Evolutionary conservation across 1,139 yeast species (phyloP).

Genomic region (Geotrichum carabidarum): DNA sequence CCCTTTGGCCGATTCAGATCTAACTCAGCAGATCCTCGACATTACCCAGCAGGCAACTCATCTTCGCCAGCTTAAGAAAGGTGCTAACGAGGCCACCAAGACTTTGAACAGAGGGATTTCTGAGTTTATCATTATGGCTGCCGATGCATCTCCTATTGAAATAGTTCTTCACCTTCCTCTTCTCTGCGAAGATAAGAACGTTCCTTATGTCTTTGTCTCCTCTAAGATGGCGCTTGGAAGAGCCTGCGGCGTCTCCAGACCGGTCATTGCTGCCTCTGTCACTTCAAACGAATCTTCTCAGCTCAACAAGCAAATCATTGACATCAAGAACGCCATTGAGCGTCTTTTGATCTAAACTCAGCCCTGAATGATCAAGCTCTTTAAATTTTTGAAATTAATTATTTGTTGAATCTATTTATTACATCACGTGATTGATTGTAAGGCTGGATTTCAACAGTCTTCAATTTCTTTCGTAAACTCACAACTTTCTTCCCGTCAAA

Average conservation of each 20-base stretch:
- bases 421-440: conserved; percentile 4
- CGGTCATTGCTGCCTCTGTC: conserved; percentile 97
- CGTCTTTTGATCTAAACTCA: conserved; percentile 74
- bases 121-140: conserved; percentile 99
- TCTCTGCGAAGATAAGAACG: conserved; percentile 98
- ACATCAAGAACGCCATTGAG: conserved; percentile 98
- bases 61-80: conserved; percentile 97
- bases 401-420: conserved; percentile 2
- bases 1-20: conserved; percentile 95
- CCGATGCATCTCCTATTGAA: conserved; percentile 98
- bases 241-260: conserved; percentile 99
- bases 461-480: too few relatives aligned
- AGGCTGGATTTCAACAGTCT: too few relatives aligned
- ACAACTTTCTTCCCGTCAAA: too few relatives aligned
- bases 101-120: conserved; percentile 99
- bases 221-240: conserved; percentile 98
- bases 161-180: conserved; percentile 95
- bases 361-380: neutral
- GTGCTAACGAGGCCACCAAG: conserved; percentile 99
- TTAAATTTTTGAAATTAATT: too few relatives aligned
- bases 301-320: conserved; percentile 93
- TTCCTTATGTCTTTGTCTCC: conserved; percentile 97
- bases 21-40: conserved; percentile 94
- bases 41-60: conserved; percentile 97
- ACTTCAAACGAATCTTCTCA: conserved; percentile 98